Evolutionary conservation across 805 yeast genomes (phyloP).

Genomic region (Metschnikowia drakensbergensis): DNA sequence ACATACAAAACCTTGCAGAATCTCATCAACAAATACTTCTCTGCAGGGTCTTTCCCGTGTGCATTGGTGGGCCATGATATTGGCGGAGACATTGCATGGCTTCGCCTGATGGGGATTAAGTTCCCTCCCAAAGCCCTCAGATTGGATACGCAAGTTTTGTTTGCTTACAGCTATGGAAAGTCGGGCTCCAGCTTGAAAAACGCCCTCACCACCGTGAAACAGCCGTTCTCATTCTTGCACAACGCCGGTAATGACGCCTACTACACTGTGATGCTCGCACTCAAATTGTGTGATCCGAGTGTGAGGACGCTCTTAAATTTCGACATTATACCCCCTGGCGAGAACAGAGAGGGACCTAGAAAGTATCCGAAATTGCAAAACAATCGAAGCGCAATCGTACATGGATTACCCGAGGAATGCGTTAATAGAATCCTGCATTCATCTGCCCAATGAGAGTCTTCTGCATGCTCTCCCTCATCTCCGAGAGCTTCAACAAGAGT

Average conservation of each 20-base stretch:
- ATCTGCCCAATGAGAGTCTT: slow-evolving; percentile 29
- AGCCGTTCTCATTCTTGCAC: slow-evolving; percentile 24
- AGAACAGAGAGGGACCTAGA: background rate
- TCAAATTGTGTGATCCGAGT: slow-evolving; percentile 24
- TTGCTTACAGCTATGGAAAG: slow-evolving; percentile 11
- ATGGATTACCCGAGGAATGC: background rate
- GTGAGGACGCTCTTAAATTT: slow-evolving; percentile 5
- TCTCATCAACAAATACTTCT: slow-evolving; percentile 16
- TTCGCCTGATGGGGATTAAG: slow-evolving; percentile 9
- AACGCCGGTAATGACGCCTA: slow-evolving; percentile 30
- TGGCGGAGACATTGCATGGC: slow-evolving; percentile 15
- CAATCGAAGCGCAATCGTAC: slow-evolving; percentile 2
- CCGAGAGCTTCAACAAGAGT: slow-evolving; percentile 28
- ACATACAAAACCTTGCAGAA: slow-evolving; percentile 8
- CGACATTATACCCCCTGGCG: slow-evolving; percentile 2
- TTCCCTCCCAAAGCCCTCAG: slow-evolving; percentile 1
- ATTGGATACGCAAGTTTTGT: slow-evolving; percentile 21
- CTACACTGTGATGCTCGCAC: slow-evolving; percentile 23
- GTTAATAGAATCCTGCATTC: slow-evolving; percentile 18
- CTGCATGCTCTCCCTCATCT: slow-evolving; percentile 23
- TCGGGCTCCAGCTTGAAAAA: slow-evolving; percentile 23
- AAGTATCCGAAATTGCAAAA: background rate
- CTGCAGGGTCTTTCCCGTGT: slow-evolving; percentile 12
- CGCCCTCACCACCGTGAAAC: slow-evolving; percentile 16
- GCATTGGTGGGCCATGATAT: slow-evolving; percentile 20